Base-by-base conservation (phyloP, 1,284 basidiomycete genomes). In the Malassezia psittaci region DNA sequence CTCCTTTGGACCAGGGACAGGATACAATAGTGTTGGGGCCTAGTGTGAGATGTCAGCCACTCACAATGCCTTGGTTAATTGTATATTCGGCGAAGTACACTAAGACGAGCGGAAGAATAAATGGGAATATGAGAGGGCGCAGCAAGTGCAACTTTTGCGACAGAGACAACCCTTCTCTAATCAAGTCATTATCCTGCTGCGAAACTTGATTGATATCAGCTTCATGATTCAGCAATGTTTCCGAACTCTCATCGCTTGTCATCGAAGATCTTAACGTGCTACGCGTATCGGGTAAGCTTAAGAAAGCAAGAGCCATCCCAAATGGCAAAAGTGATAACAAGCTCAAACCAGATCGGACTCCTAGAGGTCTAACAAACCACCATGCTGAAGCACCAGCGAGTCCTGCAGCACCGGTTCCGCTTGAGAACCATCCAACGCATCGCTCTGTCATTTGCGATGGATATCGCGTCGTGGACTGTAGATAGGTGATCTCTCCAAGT, bases 341-440 rank as follows among this genome's bases (percentile, higher is more conserved):
- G 11, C 87, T 85, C 19, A 98, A 83, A 0, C 91, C 94, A 7
- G 78, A 70, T 47, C 83, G 81, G 6, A 98, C 88, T 12, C 93
- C 93, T 1, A 94, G 76, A 0, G 83, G 83, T 35, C 94, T 80
- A 1, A 96, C 78, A 62, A 90, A 79, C 93, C 93, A 96, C 93
- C 93, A 98, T 6, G 94, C 75, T 38, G 85, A 85, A 0, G 93
- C 90, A 5, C 93, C 94, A 0, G 86, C 85, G 5, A 96, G 81
- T 0, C 93, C 93, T 0, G 93, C 93, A 1, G 87, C 89, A 1
- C 93, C 93, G 0, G 93, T 98, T 0, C 93, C 93, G 8, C 85
- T 72, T 1, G 76, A 66, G 54, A 78, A 78, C 74, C 75, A 61
- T n/a, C 56, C 69, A 46, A 55, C 66, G 36, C 40, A 65, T 44